Evolutionary conservation across 1,139 yeast genomes (phyloP), one percentile per base, ranked within the genome.

Genomic region (Debaryomycetaceae sp.): DNA sequence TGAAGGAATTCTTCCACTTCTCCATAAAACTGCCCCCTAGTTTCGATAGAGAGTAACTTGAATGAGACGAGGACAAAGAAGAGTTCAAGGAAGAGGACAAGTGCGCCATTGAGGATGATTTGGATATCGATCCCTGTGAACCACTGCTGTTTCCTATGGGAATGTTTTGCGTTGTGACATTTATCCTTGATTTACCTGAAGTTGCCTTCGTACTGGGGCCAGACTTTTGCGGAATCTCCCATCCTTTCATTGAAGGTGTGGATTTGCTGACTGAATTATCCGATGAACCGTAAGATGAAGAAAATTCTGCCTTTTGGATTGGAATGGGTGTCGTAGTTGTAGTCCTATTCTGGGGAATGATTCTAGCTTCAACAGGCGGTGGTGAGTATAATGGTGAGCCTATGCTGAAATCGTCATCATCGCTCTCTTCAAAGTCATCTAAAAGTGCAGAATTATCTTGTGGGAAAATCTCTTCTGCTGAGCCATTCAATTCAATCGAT

Each of bases 1-100:
- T 27, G 42, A 68, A 59, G 1, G 73, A 65, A 42, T 58, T 65
- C 49, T 65, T 68, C 78, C 79, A 74, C 50, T 70, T 73, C n/a
- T 74, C 79, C 55, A 73, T 53, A 48, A 73, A 72, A 44, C 77
- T 72, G 23, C 75, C 72, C 1, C 77, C 76, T n/a, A 72, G 43
- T 46, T 69, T 70, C 6, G 72, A 61, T 23, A 72, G 55, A 0
- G 76, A 71, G 50, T 68, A 71, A 44, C 67, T 69, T 1, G 75
- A 68, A 1, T 70, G 63, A 24, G 68, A 65, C 6, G 69, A 64
- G 4, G 75, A 66, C 2, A 71, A 57, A 22, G 63, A 55, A 11
- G 73, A 67, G 45, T 63, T 70, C 38, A 73, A 59, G 1, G 77
- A 72, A 4, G 76, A 70, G 4, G 76, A 71, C 22, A 73, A 59